phyloP scores from a whole-genome alignment of 169 alveolate species.

The Plasmodium berghei region DNA sequence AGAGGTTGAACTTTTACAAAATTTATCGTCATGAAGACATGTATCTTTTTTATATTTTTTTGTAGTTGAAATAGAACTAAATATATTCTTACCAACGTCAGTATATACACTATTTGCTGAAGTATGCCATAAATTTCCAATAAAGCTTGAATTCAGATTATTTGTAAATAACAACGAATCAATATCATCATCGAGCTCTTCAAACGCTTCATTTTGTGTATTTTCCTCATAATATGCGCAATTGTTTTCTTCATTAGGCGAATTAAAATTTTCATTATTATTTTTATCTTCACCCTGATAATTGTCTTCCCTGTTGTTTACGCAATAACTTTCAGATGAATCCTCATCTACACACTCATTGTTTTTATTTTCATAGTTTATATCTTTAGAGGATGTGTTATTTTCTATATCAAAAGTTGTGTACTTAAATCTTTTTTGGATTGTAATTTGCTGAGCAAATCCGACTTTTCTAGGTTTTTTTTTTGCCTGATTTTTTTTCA shows the following conservation, averaged over 20 bases:
- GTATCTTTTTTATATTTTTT: background rate
- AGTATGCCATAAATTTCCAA: slow-evolving; percentile 74
- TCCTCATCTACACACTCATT: background rate
- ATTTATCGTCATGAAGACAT: background rate
- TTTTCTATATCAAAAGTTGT: too few relatives aligned
- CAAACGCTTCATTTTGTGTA: background rate
- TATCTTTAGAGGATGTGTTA: too few relatives aligned
- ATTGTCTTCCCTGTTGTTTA: background rate
- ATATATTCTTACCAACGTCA: background rate
- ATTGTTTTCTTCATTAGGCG: background rate
- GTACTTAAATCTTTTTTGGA: too few relatives aligned
- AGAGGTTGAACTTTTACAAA: too few relatives aligned
- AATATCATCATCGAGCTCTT: slow-evolving; percentile 51
- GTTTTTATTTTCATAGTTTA: background rate
- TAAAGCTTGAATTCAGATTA: slow-evolving; percentile 59
- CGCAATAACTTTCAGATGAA: background rate
- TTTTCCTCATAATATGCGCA: background rate
- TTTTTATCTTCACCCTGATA: background rate
- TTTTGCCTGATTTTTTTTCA: slow-evolving; percentile 5
- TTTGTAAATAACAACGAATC: slow-evolving; percentile 62
- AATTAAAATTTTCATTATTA: background rate
- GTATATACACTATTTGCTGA: slow-evolving; percentile 67
- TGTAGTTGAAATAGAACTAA: background rate
- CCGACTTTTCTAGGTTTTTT: background rate
- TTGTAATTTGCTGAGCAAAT: too few relatives aligned